These are phyloP conservation scores for Microbotryomycetes sp. DNA, from an alignment of 1,284 basidiomycete species.

Conservation along the genomic window DNA sequence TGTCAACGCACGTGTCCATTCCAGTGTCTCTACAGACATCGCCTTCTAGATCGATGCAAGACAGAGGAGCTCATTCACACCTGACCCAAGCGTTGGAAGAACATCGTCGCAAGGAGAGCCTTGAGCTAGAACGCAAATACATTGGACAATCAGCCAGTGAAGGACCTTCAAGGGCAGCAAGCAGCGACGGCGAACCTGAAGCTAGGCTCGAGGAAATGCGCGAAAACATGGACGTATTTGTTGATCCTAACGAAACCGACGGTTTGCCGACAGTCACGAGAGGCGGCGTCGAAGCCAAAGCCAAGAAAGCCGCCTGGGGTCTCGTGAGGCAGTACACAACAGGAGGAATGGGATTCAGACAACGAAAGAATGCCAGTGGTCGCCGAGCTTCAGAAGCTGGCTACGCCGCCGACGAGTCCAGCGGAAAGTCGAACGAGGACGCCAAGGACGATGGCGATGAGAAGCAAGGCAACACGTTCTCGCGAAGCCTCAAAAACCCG, in stretches of 20 bases:
- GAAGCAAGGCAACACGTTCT: neutral
- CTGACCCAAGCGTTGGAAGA: constrained; percentile 26
- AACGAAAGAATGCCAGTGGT: neutral
- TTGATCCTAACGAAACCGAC: constrained; percentile 46
- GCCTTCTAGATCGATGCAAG: constrained; percentile 6
- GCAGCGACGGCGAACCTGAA: constrained; percentile 28
- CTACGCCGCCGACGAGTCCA: neutral
- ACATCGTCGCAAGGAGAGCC: constrained; percentile 8
- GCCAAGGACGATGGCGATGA: neutral
- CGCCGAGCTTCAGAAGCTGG: neutral
- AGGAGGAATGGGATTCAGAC: constrained; percentile 16
- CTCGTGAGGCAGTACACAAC: constrained; percentile 45
- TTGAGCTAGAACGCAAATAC: constrained; percentile 14
- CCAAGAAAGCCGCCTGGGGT: constrained; percentile 38
- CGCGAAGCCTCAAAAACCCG: neutral
- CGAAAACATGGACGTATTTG: constrained; percentile 42
- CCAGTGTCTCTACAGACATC: neutral
- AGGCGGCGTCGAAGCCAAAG: constrained; percentile 18
- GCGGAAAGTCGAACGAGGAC: neutral
- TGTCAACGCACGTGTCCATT: neutral
- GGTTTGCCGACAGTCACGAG: constrained; percentile 43
- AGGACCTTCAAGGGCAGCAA: constrained; percentile 17
- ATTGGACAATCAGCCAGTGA: constrained; percentile 5
- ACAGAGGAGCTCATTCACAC: constrained; percentile 22
- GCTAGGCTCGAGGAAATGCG: constrained; percentile 32